Conservation (phyloP, 2,329 filamentous ascomycete species). For the Furcasterigmium sp. region DNA sequence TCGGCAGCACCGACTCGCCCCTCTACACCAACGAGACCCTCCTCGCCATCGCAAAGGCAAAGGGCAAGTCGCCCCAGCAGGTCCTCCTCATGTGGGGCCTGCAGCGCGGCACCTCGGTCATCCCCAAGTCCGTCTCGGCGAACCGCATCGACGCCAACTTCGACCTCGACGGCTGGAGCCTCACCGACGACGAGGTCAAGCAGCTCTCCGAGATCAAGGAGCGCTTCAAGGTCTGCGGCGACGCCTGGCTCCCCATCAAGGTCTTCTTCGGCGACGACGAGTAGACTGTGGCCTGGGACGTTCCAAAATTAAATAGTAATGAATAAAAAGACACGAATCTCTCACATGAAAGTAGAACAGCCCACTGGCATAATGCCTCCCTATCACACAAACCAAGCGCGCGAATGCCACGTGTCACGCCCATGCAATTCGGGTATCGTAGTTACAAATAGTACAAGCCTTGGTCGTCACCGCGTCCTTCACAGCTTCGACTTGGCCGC, state of each 20-base stretch:
- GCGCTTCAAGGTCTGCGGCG: slow-evolving; percentile 78
- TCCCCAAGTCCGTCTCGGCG: slow-evolving; percentile 77
- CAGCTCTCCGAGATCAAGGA: slow-evolving; percentile 63
- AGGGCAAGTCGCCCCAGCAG: slow-evolving; percentile 69
- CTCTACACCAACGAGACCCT: slow-evolving; percentile 63
- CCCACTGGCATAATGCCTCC: too few relatives aligned
- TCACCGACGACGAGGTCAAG: slow-evolving; percentile 68
- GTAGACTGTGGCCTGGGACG: slow-evolving; percentile 39
- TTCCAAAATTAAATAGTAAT: too few relatives aligned
- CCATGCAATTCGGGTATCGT: neutral
- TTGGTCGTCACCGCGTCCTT: slow-evolving; percentile 3
- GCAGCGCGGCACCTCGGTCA: slow-evolving; percentile 74
- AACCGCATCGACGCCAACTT: slow-evolving; percentile 72
- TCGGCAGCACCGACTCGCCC: slow-evolving; percentile 66
- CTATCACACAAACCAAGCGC: too few relatives aligned
- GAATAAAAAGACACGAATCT: too few relatives aligned
- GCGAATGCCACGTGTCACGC: too few relatives aligned
- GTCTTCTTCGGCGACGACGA: slow-evolving; percentile 84
- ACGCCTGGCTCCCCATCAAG: slow-evolving; percentile 68
- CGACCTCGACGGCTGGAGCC: slow-evolving; percentile 65
- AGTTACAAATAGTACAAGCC: too few relatives aligned
- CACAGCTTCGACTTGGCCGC: slow-evolving; percentile 31
- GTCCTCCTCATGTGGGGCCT: slow-evolving; percentile 77
- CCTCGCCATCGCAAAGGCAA: slow-evolving; percentile 55
- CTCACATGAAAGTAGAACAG: too few relatives aligned